A percentile compares a stretch with the other conserved stretches of the same genome.
Evolutionary conservation across 768 basidiomycete species (phyloP).

Genomic region (Lactifluus rugatus): DNA sequence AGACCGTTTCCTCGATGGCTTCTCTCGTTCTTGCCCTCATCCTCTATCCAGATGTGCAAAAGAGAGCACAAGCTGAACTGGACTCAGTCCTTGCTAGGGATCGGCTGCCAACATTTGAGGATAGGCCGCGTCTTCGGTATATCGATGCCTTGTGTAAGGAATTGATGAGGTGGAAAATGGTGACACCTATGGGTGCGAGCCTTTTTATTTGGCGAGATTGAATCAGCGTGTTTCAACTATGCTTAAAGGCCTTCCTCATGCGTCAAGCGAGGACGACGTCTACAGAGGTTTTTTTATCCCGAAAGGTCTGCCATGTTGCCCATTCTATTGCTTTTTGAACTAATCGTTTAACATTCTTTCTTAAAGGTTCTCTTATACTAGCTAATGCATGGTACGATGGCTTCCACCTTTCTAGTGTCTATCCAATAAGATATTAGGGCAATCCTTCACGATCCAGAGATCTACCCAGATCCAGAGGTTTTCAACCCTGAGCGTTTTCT

Average conservation of each 20-base stretch:
- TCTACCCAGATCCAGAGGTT: slow-evolving; percentile 4
- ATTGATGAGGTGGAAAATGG: slow-evolving; percentile 1
- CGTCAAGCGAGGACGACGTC: slow-evolving; percentile 1
- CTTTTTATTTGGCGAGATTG: too few species aligned
- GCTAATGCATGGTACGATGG: background rate
- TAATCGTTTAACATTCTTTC: background rate
- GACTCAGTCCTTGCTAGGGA: slow-evolving; percentile 5
- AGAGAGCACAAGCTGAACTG: slow-evolving; percentile 8
- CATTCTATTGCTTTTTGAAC: background rate
- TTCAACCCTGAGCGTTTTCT: slow-evolving; percentile 3
- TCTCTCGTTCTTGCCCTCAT: background rate
- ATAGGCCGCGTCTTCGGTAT: slow-evolving; percentile 4
- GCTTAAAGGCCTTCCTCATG: slow-evolving; percentile 1
- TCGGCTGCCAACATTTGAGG: slow-evolving; percentile 8
- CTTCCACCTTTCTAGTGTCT: background rate
- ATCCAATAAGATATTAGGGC: background rate
- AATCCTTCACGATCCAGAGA: background rate
- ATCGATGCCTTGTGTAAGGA: slow-evolving; percentile 12
- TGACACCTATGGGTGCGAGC: background rate
- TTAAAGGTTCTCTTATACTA: background rate
- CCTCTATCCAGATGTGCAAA: slow-evolving; percentile 9
- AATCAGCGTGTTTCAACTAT: background rate
- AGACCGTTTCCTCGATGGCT: background rate
- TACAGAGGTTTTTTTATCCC: slow-evolving; percentile 10
- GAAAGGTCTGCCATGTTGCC: slow-evolving; percentile 4